These are phyloP conservation scores for Saccharomyces pastorianus DNA, from an alignment of 1,139 yeast genomes.

Conservation along the genomic window DNA sequence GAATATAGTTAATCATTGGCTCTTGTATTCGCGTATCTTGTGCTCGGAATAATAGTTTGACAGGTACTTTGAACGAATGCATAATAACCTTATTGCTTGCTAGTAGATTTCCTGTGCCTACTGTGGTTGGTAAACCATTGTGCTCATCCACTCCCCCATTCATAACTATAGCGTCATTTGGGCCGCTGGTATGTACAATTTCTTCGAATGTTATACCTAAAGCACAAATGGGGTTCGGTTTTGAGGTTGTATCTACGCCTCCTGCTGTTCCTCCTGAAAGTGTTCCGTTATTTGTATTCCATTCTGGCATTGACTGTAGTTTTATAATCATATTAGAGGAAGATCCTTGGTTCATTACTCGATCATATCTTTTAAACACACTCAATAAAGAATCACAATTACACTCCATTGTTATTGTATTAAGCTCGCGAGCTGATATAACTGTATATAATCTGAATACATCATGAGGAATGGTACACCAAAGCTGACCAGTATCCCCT, in stretches of 20 bases:
- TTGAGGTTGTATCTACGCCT: slow-evolving; percentile 3
- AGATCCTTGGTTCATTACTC: slow-evolving; percentile 24
- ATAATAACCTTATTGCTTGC: slow-evolving; percentile 20
- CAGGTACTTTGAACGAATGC: slow-evolving; percentile 29
- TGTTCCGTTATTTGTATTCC: slow-evolving; percentile 13
- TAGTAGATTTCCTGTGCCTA: slow-evolving; percentile 1
- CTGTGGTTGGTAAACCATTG: slow-evolving; percentile 2
- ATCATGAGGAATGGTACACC: slow-evolving; percentile 31
- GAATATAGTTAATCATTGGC: slow-evolving; percentile 24
- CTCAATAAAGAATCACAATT: slow-evolving; percentile 27
- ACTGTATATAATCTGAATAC: slow-evolving; percentile 26
- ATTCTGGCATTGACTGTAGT: slow-evolving; percentile 24
- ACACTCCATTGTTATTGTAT: slow-evolving; percentile 29
- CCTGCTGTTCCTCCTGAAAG: background rate
- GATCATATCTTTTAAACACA: slow-evolving; percentile 27
- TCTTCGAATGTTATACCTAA: slow-evolving; percentile 28
- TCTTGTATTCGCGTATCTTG: slow-evolving; percentile 29
- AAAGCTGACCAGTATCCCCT: slow-evolving; percentile 28
- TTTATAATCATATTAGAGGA: slow-evolving; percentile 25
- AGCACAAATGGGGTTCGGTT: slow-evolving; percentile 22
- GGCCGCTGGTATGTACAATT: slow-evolving; percentile 8
- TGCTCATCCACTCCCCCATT: slow-evolving; percentile 5
- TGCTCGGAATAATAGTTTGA: slow-evolving; percentile 21
- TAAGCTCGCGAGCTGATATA: slow-evolving; percentile 23
- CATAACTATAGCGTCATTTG: background rate